phyloP scores from a whole-genome alignment of 352 stramenopile genomes.

The Globisporangium orthogonon region DNA sequence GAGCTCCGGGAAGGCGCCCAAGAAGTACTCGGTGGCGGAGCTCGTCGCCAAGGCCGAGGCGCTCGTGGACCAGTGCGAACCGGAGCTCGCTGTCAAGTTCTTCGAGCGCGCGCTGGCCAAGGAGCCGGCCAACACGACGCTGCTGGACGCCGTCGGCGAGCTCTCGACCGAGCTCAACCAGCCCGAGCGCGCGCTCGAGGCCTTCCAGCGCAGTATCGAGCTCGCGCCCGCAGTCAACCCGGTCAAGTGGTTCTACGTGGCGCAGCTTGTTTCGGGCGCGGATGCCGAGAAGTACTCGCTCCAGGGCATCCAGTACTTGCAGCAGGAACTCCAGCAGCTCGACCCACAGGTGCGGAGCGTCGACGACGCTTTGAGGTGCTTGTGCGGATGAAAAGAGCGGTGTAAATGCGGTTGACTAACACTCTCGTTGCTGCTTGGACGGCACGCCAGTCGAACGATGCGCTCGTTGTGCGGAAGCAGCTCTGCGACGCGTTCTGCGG shows the following conservation, averaged over 20 bases:
- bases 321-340: constrained; percentile 40
- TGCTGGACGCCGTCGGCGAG: constrained; percentile 78
- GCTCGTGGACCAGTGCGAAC: constrained; percentile 81
- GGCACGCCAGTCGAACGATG: constrained; percentile 30
- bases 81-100: constrained; percentile 79
- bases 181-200: constrained; percentile 60
- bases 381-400: no score
- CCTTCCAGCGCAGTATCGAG: constrained; percentile 65
- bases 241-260: constrained; percentile 82
- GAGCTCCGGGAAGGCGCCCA: constrained; percentile 9
- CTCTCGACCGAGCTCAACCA: constrained; percentile 80
- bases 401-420: background rate
- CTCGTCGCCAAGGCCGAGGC: constrained; percentile 78
- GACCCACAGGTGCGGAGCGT: constrained; percentile 15
- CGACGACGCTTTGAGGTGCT: no score
- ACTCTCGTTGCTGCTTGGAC: no score
- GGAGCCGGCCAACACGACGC: constrained; percentile 57
- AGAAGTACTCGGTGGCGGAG: constrained; percentile 54
- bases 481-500: constrained; percentile 93
- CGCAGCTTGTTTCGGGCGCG: constrained; percentile 69
- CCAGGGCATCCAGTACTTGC: constrained; percentile 66
- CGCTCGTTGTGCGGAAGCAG: constrained; percentile 81
- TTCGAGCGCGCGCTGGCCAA: constrained; percentile 71
- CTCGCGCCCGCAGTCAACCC: constrained; percentile 67
- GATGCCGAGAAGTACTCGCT: constrained; percentile 62